Base-by-base conservation (phyloP, 2,329 filamentous ascomycete genomes). In the Colletotrichum coccodes region DNA sequence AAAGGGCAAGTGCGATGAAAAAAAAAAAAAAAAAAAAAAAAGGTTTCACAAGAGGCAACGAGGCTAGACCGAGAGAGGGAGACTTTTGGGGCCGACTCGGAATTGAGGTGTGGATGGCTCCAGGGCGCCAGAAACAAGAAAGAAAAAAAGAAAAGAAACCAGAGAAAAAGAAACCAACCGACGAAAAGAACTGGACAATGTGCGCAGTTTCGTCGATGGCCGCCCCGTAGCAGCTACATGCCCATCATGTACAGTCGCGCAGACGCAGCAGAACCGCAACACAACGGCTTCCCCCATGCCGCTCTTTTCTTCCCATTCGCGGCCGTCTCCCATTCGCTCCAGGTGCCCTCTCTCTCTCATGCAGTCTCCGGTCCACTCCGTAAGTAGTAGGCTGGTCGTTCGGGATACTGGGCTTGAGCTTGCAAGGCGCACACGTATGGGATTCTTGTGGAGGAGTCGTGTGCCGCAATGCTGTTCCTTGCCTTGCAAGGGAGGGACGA, bases 21-120 rank as follows among this genome's bases (percentile, higher is more conserved):
- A 14, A 38, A 52, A 28, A 52, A 54, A 54, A 47, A 6, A 32
- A 32, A 28, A 30, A 21, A 30, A 60, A n/a, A 68, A 68, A 58
- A 65, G 65, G 66, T 68, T 68, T 68, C 66, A 68, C 66, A 68
- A 64, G 66, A 68, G 66, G 66, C 66, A 68, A 68, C 66, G 66
- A 68, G 66, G 61, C 66, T 68, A 68, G 64, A 60, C 54, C 42
- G 14, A 64, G 57, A 61, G 30, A 54, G 67, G 56, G 67, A 58
- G 67, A 34, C 9, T 57, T 62, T 40, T 42, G 34, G 54, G 34
- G 52, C 56, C 38, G 44, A 32, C 23, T 59, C 53, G 46, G 49
- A 66, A 38, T 58, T 40, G 52, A 38, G 26, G 50, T 60, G 67
- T 70, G 67, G 67, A 52, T 63, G 58, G 50, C 47, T 63, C 57